Percentiles rank a stretch among this genome's conserved stretches.
Conservation (phyloP, 257 asterid species). For the Solanum megistacrolobum region DNA sequence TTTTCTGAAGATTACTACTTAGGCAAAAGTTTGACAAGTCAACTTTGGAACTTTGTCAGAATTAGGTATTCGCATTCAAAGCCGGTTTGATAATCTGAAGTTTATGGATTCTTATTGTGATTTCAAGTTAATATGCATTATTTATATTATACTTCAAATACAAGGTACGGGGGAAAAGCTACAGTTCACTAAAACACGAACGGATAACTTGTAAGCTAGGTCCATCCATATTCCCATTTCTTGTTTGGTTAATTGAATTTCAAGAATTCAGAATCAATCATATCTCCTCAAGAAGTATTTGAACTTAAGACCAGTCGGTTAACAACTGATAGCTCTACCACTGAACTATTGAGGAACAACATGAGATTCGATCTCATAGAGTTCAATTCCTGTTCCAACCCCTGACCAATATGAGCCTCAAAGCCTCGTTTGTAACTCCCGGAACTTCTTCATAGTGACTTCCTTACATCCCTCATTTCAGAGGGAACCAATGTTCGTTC, state of each 20-base stretch:
- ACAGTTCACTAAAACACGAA: neutral
- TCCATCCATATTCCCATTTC: neutral
- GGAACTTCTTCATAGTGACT: neutral
- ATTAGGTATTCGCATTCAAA: too few species aligned
- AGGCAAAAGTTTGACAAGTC: too few species aligned
- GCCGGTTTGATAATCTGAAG: too few species aligned
- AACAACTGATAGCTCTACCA: neutral
- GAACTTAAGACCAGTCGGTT: neutral
- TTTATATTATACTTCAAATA: neutral
- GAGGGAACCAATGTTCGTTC: neutral
- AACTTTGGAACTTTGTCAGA: too few species aligned
- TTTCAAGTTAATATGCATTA: neutral
- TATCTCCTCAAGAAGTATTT: neutral
- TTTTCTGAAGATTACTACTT: too few species aligned
- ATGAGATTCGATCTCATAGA: neutral
- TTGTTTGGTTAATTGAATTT: neutral
- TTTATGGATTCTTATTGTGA: too few species aligned
- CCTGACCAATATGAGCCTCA: neutral
- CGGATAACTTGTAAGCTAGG: neutral
- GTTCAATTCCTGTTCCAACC: neutral
- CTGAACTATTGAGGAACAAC: neutral
- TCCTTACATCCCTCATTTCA: neutral
- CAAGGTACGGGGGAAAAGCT: neutral
- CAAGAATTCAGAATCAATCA: neutral
- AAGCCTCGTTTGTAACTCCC: neutral